A percentile compares a stretch with the other conserved stretches of the same genome.
phyloP scores from a whole-genome alignment of 331 rosid genomes.

The Malus hybrid region DNA sequence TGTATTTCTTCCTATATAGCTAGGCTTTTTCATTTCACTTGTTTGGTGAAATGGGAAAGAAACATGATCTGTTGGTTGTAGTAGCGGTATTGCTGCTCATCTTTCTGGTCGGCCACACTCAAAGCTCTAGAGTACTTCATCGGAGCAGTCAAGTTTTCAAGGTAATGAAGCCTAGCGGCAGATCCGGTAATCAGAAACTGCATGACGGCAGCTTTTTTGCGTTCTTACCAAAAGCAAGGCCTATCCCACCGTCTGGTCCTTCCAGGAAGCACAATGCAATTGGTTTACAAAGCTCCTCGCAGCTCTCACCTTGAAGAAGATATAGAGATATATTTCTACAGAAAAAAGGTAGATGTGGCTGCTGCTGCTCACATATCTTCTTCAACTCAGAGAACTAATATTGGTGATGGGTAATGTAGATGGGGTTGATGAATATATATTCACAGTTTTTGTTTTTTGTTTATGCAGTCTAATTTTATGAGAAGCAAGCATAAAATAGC shows the following conservation, averaged over 20 bases:
- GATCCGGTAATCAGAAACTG: conserved; percentile 12
- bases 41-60: conserved; percentile 39
- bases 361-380: background rate
- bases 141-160: conserved; percentile 19
- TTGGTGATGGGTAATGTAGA: background rate
- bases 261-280: conserved; percentile 54
- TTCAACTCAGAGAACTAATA: background rate
- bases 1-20: background rate
- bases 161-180: conserved; percentile 19
- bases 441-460: background rate
- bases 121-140: conserved; percentile 17
- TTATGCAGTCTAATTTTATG: background rate
- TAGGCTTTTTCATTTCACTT: background rate
- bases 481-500: background rate
- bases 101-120: conserved; percentile 12
- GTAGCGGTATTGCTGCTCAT: conserved; percentile 17
- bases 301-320: conserved; percentile 33
- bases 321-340: background rate
- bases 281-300: conserved; percentile 45
- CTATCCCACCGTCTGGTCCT: conserved; percentile 74
- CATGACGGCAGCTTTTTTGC: conserved; percentile 26
- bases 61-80: background rate
- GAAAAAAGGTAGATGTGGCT: background rate
- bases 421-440: background rate
- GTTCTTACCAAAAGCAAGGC: conserved; percentile 52